phyloP scores from a whole-genome alignment of 1,284 basidiomycete genomes.

The Lentinus polychrous region DNA sequence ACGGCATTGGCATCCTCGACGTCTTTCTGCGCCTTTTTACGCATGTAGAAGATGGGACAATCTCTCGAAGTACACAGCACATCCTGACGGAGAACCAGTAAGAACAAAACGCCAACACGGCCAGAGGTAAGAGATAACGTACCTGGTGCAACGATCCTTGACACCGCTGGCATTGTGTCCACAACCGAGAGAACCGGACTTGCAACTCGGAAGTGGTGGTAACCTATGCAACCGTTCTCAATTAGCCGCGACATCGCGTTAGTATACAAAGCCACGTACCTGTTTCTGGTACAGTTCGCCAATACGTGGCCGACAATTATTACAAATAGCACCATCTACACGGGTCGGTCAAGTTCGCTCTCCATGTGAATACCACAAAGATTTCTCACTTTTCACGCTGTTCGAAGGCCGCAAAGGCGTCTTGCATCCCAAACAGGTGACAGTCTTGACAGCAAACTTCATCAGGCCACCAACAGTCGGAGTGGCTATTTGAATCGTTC shows the following conservation, averaged over 20 bases:
- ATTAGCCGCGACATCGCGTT: background rate
- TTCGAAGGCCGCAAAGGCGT: constrained; percentile 73
- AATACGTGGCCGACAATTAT: constrained; percentile 80
- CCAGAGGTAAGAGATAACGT: constrained; percentile 11
- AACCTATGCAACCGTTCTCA: constrained; percentile 28
- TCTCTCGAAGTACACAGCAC: constrained; percentile 96
- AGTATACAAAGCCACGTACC: constrained; percentile 27
- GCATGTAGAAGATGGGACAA: constrained; percentile 97
- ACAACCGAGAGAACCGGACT: constrained; percentile 86
- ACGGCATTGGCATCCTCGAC: constrained; percentile 77
- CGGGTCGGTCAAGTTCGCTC: background rate
- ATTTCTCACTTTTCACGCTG: constrained; percentile 55
- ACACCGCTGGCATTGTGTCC: constrained; percentile 96
- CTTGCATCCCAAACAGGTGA: constrained; percentile 91
- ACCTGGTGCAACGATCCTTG: constrained; percentile 94
- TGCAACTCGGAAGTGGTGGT: constrained; percentile 70
- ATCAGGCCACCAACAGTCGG: constrained; percentile 92
- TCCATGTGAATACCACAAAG: background rate
- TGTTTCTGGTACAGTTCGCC: constrained; percentile 92
- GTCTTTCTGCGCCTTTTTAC: constrained; percentile 95
- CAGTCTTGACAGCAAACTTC: constrained; percentile 94
- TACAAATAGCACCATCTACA: constrained; percentile 85
- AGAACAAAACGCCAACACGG: background rate
- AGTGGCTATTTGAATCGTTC: constrained; percentile 90
- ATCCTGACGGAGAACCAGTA: constrained; percentile 47